Conservation (phyloP, 1,284 basidiomycete genomes). For the Cutaneotrichosporon arboriforme region DNA sequence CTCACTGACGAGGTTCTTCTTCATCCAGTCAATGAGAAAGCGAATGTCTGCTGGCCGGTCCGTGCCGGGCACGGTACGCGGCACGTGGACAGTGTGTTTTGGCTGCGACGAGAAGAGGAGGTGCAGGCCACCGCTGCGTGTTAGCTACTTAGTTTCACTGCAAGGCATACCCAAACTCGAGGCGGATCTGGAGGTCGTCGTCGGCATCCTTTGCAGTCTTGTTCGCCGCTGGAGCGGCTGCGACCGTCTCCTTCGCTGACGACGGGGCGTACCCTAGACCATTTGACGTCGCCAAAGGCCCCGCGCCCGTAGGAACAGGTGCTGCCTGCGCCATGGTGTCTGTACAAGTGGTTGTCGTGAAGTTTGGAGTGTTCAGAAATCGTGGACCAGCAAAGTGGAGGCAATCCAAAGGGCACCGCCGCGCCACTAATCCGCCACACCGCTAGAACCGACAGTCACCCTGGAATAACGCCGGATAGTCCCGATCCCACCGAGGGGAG, state of each 20-base stretch:
- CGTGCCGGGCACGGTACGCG: constrained; percentile 48
- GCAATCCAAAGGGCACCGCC: no score
- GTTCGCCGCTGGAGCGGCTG: not conserved
- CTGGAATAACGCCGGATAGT: constrained; percentile 1
- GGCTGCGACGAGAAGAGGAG: constrained; percentile 66
- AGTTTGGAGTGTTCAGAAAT: not conserved
- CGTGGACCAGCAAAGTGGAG: not conserved
- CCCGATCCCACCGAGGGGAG: no score
- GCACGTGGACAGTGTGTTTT: constrained; percentile 61
- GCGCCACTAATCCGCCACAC: constrained; percentile 9
- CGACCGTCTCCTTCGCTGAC: not conserved
- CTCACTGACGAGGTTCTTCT: constrained; percentile 72
- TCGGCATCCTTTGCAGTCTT: not conserved
- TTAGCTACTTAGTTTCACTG: not conserved
- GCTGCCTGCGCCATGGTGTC: constrained; percentile 8
- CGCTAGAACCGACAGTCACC: no score
- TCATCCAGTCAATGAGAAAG: constrained; percentile 73
- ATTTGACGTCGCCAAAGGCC: constrained; percentile 8
- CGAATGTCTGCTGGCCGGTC: constrained; percentile 59
- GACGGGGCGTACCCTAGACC: constrained; percentile 25
- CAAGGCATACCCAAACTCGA: constrained; percentile 18
- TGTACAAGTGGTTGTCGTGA: not conserved
- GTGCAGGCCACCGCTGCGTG: constrained; percentile 70
- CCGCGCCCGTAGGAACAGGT: no score
- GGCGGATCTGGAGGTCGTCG: constrained; percentile 15